phyloP scores from a whole-genome alignment of 345 rosid genomes.

The Pistacia integerrima region DNA sequence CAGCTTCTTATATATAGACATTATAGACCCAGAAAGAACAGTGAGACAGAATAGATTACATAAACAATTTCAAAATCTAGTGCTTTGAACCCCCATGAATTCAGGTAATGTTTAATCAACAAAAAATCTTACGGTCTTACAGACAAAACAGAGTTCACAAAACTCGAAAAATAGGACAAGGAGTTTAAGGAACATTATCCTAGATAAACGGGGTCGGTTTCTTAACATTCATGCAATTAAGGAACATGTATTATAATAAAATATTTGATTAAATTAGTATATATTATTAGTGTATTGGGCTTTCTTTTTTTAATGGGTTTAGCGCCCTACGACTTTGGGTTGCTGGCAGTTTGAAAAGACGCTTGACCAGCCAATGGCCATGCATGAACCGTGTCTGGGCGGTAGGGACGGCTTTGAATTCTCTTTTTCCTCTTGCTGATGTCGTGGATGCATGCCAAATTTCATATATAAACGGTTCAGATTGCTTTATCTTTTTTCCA shows the following conservation, averaged over 20 bases:
- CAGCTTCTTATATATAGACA: slow-evolving; percentile 22
- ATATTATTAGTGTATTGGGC: background rate
- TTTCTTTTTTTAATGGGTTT: background rate
- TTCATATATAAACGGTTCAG: background rate
- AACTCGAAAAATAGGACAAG: slow-evolving; percentile 27
- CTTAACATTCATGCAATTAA: slow-evolving; percentile 37
- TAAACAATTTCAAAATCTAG: slow-evolving; percentile 34
- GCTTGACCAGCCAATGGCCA: slow-evolving; percentile 26
- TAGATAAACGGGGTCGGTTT: slow-evolving; percentile 37
- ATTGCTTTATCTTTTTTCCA: background rate
- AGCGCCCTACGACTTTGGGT: slow-evolving; percentile 25
- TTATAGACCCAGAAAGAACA: slow-evolving; percentile 10
- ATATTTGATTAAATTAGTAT: slow-evolving; percentile 19
- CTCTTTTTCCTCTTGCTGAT: slow-evolving; percentile 1
- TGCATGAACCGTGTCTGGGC: slow-evolving; percentile 21
- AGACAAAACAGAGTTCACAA: slow-evolving; percentile 32
- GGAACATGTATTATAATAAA: slow-evolving; percentile 22
- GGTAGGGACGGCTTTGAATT: slow-evolving; percentile 26
- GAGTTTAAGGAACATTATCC: slow-evolving; percentile 33
- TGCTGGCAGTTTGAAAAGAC: slow-evolving; percentile 16
- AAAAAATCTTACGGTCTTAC: background rate
- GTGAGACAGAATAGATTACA: slow-evolving; percentile 30
- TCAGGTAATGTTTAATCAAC: slow-evolving; percentile 9
- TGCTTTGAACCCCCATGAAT: slow-evolving; percentile 48
- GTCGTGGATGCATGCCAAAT: slow-evolving; percentile 13